Base-by-base conservation (phyloP, 1,284 basidiomycete genomes). In the Ganoderma multipileum region DNA sequence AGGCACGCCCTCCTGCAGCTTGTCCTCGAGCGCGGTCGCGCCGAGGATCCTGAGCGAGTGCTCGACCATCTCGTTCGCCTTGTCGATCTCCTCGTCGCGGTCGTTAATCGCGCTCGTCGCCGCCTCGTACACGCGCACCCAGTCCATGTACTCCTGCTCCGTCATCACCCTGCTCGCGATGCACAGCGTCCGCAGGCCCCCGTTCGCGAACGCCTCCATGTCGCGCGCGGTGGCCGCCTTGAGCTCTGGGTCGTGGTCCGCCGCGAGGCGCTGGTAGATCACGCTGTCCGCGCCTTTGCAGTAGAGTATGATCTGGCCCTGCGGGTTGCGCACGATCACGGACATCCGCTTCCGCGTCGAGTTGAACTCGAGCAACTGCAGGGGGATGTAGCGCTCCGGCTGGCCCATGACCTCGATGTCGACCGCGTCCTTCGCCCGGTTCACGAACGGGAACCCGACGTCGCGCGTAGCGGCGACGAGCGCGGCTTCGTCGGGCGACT, bases 251-350 rank as follows among this genome's bases (percentile, higher is more conserved):
- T 97, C 92, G 76, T 95, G 95, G 73, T 94, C 88, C 38, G 83
- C 80, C 23, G 87, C 86, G 2, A 99, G 85, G 14, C 97, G 90
- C 74, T 92, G 90, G 78, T 97, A 97, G 75, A 99, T 94, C 75
- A 99, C 95, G 74, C 91, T 95, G 80, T 99, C 97, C 11, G 97
- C 97, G n/a, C 97, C 97, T 81, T 98, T 99, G 85, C 93, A 95
- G 79, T 97, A 97, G 73, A 98, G 82, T 20, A 96, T 83, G 69
- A 98, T 84, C 74, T 86, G 85, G 23, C 95, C 94, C 68, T 96
- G 92, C 0, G 96, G 93, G 68, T 89, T 88, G 55, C 96, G 91
- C 54, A 96, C 90, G 70, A 98, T 84, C 55, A 94, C 91, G 76
- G 93, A 96, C 97, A 98, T 98, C 66, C 97, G 85, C 83, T 99